A percentile compares a stretch with the other conserved stretches of the same genome.
phyloP scores from a whole-genome alignment of 1,284 basidiomycete species.

The Moesziomyces aphidis region DNA sequence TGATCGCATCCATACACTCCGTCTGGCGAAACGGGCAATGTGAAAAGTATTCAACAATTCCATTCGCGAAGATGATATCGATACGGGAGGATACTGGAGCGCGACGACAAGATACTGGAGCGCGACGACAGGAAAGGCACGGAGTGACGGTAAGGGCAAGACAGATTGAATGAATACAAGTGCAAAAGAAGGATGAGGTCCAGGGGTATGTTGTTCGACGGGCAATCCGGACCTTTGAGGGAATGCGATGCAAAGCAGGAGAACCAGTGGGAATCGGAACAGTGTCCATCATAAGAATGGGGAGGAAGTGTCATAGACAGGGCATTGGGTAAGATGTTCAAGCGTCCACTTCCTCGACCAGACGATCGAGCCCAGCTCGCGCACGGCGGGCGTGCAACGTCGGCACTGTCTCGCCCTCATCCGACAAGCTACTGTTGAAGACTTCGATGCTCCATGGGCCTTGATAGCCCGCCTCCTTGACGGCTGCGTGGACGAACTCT shows the following conservation, averaged over 20 bases:
- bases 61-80: not conserved
- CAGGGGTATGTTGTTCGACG: not conserved
- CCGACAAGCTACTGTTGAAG: slow-evolving; percentile 65
- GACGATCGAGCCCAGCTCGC: slow-evolving; percentile 34
- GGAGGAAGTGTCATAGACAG: too few relatives aligned
- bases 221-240: too few relatives aligned
- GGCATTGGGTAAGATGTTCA: not conserved
- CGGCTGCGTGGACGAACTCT: slow-evolving; percentile 64
- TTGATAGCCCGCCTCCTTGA: slow-evolving; percentile 61
- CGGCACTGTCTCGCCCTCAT: slow-evolving; percentile 47
- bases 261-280: too few relatives aligned
- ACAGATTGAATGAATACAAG: not conserved
- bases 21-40: too few relatives aligned
- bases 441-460: slow-evolving; percentile 68
- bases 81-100: slow-evolving; percentile 2
- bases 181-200: not conserved
- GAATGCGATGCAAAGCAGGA: too few relatives aligned
- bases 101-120: not conserved
- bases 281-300: too few relatives aligned
- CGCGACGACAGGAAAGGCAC: not conserved
- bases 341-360: slow-evolving; percentile 39
- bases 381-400: slow-evolving; percentile 61
- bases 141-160: not conserved
- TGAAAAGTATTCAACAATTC: not conserved
- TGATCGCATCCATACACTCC: not conserved